Base-by-base conservation (phyloP, 1,284 basidiomycete genomes). In the Cystobasidium slooffiae region DNA sequence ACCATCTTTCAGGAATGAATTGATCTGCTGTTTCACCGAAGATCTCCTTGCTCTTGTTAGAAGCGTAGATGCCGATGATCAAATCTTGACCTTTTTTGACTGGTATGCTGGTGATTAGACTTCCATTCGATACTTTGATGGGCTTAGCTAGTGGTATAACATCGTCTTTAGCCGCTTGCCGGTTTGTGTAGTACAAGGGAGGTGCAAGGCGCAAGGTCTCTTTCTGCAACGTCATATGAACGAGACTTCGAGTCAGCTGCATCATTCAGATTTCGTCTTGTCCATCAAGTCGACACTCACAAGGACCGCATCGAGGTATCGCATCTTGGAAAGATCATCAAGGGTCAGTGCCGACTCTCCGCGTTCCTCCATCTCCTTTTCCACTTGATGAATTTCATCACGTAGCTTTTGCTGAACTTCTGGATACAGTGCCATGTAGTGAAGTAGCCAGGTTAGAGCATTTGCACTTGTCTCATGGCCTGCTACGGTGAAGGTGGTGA, bases 171-270 rank as follows among this genome's bases (percentile, higher is more conserved):
- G 86, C 88, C 6, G 91, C 89, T 4, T 90, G 88, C 16, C 91
- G 86, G 56, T 92, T 83, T 9, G 90, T 90, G 10, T 43, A 9
- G 20, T 53, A 46, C n/a, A 92, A 85, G 3, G 91, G 91, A 1
- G 92, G 89, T 37, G 90, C 86, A 46, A 93, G 82, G 20, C 92
- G 87, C 61, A 94, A 82, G 0, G 87, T 85, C 82, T 94, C 92
- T 16, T 78, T 75, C 79, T 80, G 65, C 5, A 9, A 47, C 20
- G 47, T 20, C 9, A 56, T 5, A 24, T 43, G 3, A 24, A 44
- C 20, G n/a, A 0, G 6, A 24, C 18, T 9, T 24, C 22, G 8
- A 1, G 16, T n/a, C 6, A 24, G 5, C 9, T 4, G 8, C 10
- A 12, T 44, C 43, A 18, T 8, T 0, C 9, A n/a, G 4, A 18